phyloP scores from a whole-genome alignment of 495 filamentous ascomycete species.

The Gamarada debralockiae region DNA sequence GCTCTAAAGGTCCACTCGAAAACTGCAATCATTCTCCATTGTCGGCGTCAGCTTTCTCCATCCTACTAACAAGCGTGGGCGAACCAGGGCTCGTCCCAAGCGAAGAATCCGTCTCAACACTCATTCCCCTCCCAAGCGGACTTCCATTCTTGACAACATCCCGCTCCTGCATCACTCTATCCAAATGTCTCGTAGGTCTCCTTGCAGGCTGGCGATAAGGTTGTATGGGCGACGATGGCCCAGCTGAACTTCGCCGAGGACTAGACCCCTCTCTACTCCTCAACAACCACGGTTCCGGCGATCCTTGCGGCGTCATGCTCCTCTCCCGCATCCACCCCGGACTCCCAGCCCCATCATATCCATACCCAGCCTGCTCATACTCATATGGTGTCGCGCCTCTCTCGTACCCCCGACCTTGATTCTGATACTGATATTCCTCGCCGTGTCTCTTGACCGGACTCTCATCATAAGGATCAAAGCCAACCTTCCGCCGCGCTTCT shows the following conservation, averaged over 20 bases:
- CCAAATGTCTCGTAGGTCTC: constrained; percentile 14
- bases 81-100: background rate
- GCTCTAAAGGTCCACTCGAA: too few relatives aligned
- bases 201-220: constrained; percentile 10
- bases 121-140: constrained; percentile 20
- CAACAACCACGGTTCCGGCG: constrained; percentile 20
- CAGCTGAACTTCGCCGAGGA: background rate
- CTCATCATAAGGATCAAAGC: constrained; percentile 71
- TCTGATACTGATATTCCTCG: constrained; percentile 22
- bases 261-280: constrained; percentile 3
- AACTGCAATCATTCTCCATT: too few relatives aligned
- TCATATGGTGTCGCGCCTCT: constrained; percentile 13
- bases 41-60: background rate
- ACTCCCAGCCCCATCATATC: background rate
- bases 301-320: constrained; percentile 13
- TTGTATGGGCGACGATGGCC: constrained; percentile 9
- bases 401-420: constrained; percentile 1
- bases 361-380: background rate
- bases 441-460: constrained; percentile 22
- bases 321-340: constrained; percentile 1
- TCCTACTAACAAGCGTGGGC: background rate
- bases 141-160: constrained; percentile 9
- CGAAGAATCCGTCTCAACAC: constrained; percentile 2
- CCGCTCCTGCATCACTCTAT: constrained; percentile 12
- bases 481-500: constrained; percentile 73